Evolutionary conservation across 257 asterid species (phyloP), one percentile per base, ranked within the genome.

Genomic region (Fraxinus americana): DNA sequence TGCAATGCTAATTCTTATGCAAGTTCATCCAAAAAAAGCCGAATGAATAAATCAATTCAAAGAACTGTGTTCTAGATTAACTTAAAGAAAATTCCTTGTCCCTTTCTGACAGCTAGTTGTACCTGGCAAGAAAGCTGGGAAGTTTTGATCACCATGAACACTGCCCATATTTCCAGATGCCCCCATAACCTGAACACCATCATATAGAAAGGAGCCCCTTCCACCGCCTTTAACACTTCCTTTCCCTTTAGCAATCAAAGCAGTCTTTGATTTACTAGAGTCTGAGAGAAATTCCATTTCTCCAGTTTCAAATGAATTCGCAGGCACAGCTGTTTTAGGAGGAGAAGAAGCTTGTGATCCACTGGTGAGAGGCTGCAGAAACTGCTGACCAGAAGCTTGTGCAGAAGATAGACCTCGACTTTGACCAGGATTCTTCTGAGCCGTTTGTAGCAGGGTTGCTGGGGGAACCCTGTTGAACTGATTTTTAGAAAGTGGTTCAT

Each of bases 41-140:
- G 27, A n/a, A 19, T 57, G 27, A 57, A n/a, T 5, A 11, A 57
- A n/a, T 57, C 10, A n/a, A 57, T 57, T 17, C 66, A 5, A n/a
- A 57, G 25, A 17, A 57, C 66, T 57, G 59, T 48, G n/a, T 48
- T 16, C 59, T 48, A 48, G 59, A 14, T 48, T 48, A 48, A 48
- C 57, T 48, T 48, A 48, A 48, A 48, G 36, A 48, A 13, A 3
- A 11, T 12, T 39, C 52, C 17, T 12, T 10, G 52, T 43, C 52
- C 52, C 57, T 48, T 48, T 48, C 57, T 4, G n/a, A 48, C 21
- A 71, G 80, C 16, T 61, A 16, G 59, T 48, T 48, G n/a, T 83
- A 93, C 99, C 92, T 82, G 96, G 99, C 83, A 93, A 86, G 87
- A 96, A 93, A 79, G 98, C 77, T 7, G 97, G 97, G 70, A 91